phyloP scores from a whole-genome alignment of 352 stramenopile species.

The Elongisporangium anandrum region DNA sequence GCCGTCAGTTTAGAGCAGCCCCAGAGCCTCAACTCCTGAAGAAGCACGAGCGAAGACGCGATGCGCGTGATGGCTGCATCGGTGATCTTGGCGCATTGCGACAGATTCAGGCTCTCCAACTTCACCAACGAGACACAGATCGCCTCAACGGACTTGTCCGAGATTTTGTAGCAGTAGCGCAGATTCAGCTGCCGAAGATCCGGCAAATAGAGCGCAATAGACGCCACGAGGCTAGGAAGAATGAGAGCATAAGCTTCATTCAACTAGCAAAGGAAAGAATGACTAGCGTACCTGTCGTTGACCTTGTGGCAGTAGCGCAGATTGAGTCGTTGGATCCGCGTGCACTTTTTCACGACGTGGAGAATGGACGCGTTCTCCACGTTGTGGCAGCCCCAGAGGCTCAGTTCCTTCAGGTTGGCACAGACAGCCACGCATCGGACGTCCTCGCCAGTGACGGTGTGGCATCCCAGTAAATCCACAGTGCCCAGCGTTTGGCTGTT shows the following conservation, averaged over 20 bases:
- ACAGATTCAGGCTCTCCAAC: conserved; percentile 70
- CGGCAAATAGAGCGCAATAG: conserved; percentile 37
- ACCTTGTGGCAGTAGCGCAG: conserved; percentile 84
- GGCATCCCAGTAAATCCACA: conserved; percentile 74
- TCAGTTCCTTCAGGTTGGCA: conserved; percentile 45
- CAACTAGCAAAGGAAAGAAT: not conserved
- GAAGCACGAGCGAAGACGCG: conserved; percentile 38
- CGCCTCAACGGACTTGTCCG: conserved; percentile 49
- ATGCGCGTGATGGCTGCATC: conserved; percentile 70
- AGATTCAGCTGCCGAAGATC: conserved; percentile 69
- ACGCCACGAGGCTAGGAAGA: conserved; percentile 27
- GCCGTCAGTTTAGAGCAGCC: conserved; percentile 78
- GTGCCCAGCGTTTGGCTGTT: conserved; percentile 50
- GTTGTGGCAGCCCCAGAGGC: conserved; percentile 74
- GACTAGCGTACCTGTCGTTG: conserved; percentile 39
- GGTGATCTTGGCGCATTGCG: conserved; percentile 76
- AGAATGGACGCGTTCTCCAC: conserved; percentile 67
- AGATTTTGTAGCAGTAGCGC: conserved; percentile 88
- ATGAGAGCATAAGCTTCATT: not conserved
- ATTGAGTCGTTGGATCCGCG: conserved; percentile 50
- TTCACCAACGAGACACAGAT: conserved; percentile 43
- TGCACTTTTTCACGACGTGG: conserved; percentile 40
- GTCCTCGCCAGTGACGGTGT: conserved; percentile 57
- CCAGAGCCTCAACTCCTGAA: conserved; percentile 79
- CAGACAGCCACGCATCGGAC: conserved; percentile 38